Evolutionary conservation across 331 rosid genomes (phyloP).

Genomic region (Dryas integrifolia): DNA sequence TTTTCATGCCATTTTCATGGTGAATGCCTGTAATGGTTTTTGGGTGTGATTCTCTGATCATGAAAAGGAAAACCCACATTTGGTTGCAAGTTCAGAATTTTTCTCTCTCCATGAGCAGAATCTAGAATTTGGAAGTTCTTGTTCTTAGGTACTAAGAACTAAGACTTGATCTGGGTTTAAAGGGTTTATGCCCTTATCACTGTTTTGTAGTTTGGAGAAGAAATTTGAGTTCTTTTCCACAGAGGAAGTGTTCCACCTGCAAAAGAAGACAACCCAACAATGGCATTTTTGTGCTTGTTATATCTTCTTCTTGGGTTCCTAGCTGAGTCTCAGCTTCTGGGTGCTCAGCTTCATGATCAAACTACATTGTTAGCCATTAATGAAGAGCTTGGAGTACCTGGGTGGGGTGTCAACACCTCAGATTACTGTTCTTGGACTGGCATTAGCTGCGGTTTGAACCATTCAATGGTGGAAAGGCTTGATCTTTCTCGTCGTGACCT

Average conservation of each 20-base stretch:
- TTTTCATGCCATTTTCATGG: constrained; percentile 26
- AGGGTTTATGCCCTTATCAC: constrained; percentile 24
- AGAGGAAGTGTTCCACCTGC: not conserved
- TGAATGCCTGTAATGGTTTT: constrained; percentile 20
- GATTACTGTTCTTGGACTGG: constrained; percentile 85
- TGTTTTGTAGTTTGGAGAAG: constrained; percentile 27
- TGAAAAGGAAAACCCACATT: constrained; percentile 11
- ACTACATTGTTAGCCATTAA: constrained; percentile 54
- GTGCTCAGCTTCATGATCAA: constrained; percentile 65
- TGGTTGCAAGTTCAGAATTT: constrained; percentile 2
- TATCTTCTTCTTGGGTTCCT: constrained; percentile 54
- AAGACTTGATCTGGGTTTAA: constrained; percentile 25
- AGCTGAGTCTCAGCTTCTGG: constrained; percentile 39
- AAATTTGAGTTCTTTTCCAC: constrained; percentile 22
- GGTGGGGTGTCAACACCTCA: constrained; percentile 69
- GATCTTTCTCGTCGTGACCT: constrained; percentile 74
- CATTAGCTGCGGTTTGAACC: constrained; percentile 55
- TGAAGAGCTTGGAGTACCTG: constrained; percentile 75
- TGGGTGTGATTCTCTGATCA: constrained; percentile 20
- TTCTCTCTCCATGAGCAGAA: too few species aligned
- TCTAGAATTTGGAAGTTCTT: not conserved
- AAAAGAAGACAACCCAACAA: constrained; percentile 29
- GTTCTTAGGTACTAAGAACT: not conserved
- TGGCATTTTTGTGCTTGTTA: constrained; percentile 47
- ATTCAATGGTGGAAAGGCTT: constrained; percentile 65